Conservation (phyloP, 495 filamentous ascomycete species). For the Hypoxylon fuscum region DNA sequence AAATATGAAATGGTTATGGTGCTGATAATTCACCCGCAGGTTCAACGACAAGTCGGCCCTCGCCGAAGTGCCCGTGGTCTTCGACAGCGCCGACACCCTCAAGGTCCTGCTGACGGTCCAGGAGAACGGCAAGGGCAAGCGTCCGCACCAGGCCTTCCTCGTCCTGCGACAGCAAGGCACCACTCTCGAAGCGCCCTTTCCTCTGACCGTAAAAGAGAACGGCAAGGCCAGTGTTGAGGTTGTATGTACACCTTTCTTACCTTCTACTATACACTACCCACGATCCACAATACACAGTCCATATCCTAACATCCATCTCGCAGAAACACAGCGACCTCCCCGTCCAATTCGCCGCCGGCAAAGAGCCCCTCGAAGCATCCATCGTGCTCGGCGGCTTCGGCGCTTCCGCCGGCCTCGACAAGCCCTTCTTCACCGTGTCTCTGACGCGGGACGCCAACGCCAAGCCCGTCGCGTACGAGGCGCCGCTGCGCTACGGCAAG, state of each 20-base stretch:
- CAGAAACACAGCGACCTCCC: constrained; percentile 93
- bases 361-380: constrained; percentile 74
- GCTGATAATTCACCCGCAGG: constrained; percentile 53
- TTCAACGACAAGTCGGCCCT: constrained; percentile 70
- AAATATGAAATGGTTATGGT: not conserved
- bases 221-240: constrained; percentile 86
- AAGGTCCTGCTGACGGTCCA: constrained; percentile 83
- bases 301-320: constrained; percentile 10
- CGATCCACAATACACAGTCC: no score
- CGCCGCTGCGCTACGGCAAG: constrained; percentile 81
- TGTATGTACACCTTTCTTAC: constrained; percentile 59
- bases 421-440: constrained; percentile 72
- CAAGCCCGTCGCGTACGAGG: constrained; percentile 67
- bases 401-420: constrained; percentile 69
- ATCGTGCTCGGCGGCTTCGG: constrained; percentile 91
- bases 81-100: constrained; percentile 76
- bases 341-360: constrained; percentile 74
- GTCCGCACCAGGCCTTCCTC: constrained; percentile 93
- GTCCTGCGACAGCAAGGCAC: constrained; percentile 76
- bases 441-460: constrained; percentile 64
- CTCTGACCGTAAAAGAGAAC: constrained; percentile 83
- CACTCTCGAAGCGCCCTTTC: constrained; percentile 88
- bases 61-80: constrained; percentile 64
- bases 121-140: constrained; percentile 78
- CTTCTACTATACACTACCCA: not conserved